phyloP scores from a whole-genome alignment of 441 rosid genomes.

The Euphorbia celastroides region DNA sequence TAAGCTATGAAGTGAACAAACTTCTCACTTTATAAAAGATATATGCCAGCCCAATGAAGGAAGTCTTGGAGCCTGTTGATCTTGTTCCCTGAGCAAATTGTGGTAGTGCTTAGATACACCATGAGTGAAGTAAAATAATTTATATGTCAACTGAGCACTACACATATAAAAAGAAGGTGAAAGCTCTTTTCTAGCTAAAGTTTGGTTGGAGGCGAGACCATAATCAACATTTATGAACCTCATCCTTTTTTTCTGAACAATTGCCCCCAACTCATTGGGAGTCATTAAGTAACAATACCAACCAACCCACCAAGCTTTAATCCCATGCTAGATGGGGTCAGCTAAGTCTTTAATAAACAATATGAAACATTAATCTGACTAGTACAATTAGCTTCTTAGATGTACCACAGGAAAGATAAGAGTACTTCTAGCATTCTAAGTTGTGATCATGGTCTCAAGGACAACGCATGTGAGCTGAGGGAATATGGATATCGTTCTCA shows the following conservation, averaged over 20 bases:
- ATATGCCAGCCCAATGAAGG: conserved; percentile 77
- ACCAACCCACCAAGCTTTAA: no score
- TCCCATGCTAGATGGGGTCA: no score
- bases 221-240: not conserved
- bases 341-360: not conserved
- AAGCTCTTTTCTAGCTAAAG: not conserved
- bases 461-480: not conserved
- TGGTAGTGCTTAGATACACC: conserved; percentile 6
- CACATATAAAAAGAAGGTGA: not conserved
- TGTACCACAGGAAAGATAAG: no score
- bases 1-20: conserved; percentile 12
- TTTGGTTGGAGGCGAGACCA: not conserved
- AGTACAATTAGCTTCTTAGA: not conserved
- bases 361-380: not conserved
- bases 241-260: not conserved
- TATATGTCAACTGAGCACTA: not conserved
- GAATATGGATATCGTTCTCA: not conserved
- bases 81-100: conserved; percentile 46
- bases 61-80: conserved; percentile 42
- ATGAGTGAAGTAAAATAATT: conserved; percentile 2
- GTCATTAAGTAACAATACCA: no score
- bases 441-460: not conserved
- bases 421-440: no score
- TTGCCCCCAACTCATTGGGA: not conserved
- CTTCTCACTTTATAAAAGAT: conserved; percentile 66